Conservation (phyloP, 148 eudicot species). For the Rhododendron molle region DNA sequence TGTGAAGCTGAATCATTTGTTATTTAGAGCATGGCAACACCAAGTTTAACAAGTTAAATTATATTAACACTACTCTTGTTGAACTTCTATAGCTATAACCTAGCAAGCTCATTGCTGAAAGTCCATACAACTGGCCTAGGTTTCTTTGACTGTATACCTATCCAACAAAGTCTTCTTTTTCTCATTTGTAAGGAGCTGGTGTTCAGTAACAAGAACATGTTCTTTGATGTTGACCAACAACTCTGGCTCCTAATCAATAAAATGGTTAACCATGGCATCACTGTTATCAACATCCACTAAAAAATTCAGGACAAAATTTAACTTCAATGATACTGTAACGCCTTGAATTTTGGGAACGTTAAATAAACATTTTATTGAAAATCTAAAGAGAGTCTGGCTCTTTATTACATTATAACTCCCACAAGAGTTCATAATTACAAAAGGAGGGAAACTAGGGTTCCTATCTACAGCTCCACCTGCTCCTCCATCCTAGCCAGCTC, state of each 20-base stretch:
- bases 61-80: background rate
- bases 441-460: too few relatives aligned
- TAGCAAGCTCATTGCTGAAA: background rate
- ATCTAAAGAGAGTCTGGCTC: too few relatives aligned
- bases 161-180: constrained; percentile 85
- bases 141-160: constrained; percentile 87
- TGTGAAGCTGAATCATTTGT: background rate
- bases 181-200: constrained; percentile 65
- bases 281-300: background rate
- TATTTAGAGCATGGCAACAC: background rate
- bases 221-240: constrained; percentile 75
- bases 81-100: background rate
- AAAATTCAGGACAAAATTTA: background rate
- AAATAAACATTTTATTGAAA: too few relatives aligned
- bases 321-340: background rate
- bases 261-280: background rate
- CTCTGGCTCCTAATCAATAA: constrained; percentile 63
- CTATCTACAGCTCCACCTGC: too few relatives aligned
- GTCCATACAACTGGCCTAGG: constrained; percentile 57
- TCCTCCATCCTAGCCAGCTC: too few relatives aligned
- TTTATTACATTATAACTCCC: too few relatives aligned
- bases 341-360: too few relatives aligned
- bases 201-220: constrained; percentile 89
- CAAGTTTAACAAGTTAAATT: background rate
- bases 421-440: too few relatives aligned